These are phyloP conservation scores for Eremomyces bilateralis DNA, from an alignment of 495 filamentous ascomycete species.

Conservation along the genomic window DNA sequence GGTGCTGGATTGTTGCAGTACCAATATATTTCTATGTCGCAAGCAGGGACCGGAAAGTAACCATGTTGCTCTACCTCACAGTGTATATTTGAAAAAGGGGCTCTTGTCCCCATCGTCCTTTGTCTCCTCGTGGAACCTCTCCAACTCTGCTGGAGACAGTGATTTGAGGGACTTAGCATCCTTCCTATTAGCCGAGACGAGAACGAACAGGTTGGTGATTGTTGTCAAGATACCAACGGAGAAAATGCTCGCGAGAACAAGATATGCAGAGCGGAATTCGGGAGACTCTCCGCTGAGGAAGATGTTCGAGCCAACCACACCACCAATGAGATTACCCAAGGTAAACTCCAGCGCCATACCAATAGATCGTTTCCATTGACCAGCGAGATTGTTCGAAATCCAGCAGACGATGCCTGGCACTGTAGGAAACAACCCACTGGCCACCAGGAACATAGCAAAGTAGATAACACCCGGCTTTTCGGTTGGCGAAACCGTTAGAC, in stretches of 20 bases:
- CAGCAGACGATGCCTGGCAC: conserved; percentile 57
- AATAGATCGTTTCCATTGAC: conserved; percentile 70
- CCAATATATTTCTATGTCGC: too few species aligned
- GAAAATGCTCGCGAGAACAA: not conserved
- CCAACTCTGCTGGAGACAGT: not conserved
- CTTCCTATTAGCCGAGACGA: not conserved
- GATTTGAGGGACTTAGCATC: not conserved
- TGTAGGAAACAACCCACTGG: conserved; percentile 35
- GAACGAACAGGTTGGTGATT: not conserved
- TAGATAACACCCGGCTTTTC: conserved; percentile 43
- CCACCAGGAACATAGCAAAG: conserved; percentile 72
- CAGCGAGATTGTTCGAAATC: conserved; percentile 60
- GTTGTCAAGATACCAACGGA: not conserved
- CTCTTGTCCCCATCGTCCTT: not conserved
- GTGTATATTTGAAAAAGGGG: not conserved
- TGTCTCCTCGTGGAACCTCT: not conserved
- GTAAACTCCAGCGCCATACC: conserved; percentile 30
- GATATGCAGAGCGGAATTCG: not conserved
- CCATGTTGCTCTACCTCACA: too few species aligned
- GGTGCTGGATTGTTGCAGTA: too few species aligned
- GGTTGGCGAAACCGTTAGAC: conserved; percentile 30
- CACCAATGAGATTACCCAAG: not conserved
- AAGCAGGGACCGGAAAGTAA: too few species aligned
- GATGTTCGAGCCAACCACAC: not conserved
- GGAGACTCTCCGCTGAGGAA: not conserved